These are phyloP conservation scores for Eucalyptus camaldulensis DNA, from an alignment of 345 rosid genomes.

Conservation along the genomic window DNA sequence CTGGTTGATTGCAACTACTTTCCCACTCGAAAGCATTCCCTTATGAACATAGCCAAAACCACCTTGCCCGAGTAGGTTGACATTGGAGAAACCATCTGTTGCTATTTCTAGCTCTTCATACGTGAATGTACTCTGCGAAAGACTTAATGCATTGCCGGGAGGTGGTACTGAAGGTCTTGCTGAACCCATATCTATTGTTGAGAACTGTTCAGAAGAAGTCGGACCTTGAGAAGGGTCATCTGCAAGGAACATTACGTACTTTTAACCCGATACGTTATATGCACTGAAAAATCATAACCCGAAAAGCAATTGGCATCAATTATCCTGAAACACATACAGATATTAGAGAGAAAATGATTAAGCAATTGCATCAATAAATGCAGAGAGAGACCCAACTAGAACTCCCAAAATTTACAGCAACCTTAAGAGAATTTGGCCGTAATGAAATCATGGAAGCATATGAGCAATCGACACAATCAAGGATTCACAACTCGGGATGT, in stretches of 20 bases:
- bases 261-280: neutral
- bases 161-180: neutral
- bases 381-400: neutral
- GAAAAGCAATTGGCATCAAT: neutral
- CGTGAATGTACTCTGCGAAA: slow-evolving; percentile 28
- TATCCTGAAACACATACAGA: neutral
- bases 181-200: too few relatives aligned
- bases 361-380: neutral
- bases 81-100: slow-evolving; percentile 30
- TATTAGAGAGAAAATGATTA: neutral
- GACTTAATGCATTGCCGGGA: slow-evolving; percentile 22
- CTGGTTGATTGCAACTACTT: slow-evolving; percentile 41
- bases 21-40: slow-evolving; percentile 50
- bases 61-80: slow-evolving; percentile 55
- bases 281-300: neutral
- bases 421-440: neutral
- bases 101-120: slow-evolving; percentile 51
- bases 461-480: neutral
- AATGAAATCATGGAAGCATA: neutral
- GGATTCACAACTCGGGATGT: neutral
- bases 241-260: neutral
- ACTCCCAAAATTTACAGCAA: neutral
- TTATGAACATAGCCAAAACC: slow-evolving; percentile 70
- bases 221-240: neutral
- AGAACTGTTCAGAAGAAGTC: too few relatives aligned